Base-by-base conservation (phyloP, 1,284 basidiomycete genomes). In the Cutaneotrichosporon cavernicola region DNA sequence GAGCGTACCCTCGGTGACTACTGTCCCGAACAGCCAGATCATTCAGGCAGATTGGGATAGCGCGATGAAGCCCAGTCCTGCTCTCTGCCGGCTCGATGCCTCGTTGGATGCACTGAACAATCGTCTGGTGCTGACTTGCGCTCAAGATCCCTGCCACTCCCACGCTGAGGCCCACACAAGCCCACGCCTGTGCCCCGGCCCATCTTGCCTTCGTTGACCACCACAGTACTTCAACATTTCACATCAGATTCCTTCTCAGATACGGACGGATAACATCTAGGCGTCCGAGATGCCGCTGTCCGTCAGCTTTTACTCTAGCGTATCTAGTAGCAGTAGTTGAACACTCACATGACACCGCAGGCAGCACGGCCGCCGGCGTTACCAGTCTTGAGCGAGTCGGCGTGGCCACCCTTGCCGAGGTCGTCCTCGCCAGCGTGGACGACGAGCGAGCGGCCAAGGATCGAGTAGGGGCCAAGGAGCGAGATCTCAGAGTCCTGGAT, bases 391-490 rank as follows among this genome's bases (percentile, higher is more conserved):
- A 87, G 80, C 36, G 87, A 88, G 69, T 89, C 88, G 22, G 84
- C 80, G 74, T 88, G 84, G 47, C 80, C 83, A n/a, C 89, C 89
- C 69, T 80, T 83, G 18, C 90, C 90, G 66, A 90, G 84, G 74
- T 91, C 90, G 74, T 91, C 90, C 18, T 84, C 84, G 18, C 88
- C 88, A 62, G 84, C 85, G 80, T 90, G 89, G 47, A 90, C 82
- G 7, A 73, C 75, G 65, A 74, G 63, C 34, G 81, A 84, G 69
- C 76, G 87, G 85, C 89, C 89, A 60, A 91, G 70, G 70, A 91
- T 88, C 72, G 87, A 89, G 71, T 84, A 78, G 10, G 85, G 84
- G 8, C 90, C 90, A 67, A 87, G 88, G 64, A 92, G 84, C 50
- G 88, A 86, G 65, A 92, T 85, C 56, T 85, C 68, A 38, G 74